Evolutionary conservation across 192 early-diverging fungal species (phyloP).

Genomic region (Linnemannia exigua): DNA sequence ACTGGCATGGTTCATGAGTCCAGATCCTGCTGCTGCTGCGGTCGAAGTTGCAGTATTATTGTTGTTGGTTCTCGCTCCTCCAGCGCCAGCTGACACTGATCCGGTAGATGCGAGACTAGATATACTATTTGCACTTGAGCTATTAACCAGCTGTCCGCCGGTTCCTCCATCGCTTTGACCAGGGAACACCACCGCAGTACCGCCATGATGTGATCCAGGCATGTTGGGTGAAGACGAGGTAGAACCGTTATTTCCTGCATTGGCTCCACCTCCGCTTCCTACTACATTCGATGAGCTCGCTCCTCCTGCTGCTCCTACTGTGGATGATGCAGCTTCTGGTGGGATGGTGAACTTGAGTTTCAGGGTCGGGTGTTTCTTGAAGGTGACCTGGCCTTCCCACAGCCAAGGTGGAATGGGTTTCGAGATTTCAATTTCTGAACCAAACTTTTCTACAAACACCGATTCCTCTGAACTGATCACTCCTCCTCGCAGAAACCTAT

Average conservation of each 20-base stretch:
- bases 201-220: constrained; percentile 5
- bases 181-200: constrained; percentile 11
- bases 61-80: not conserved
- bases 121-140: not conserved
- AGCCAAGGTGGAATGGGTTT: constrained; percentile 74
- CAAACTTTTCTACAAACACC: constrained; percentile 86
- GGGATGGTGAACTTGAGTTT: constrained; percentile 71
- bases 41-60: not conserved
- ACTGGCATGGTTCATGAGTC: constrained; percentile 21
- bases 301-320: constrained; percentile 11
- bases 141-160: not conserved
- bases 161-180: constrained; percentile 21
- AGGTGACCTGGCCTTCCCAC: constrained; percentile 73
- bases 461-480: constrained; percentile 77
- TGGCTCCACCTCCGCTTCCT: constrained; percentile 27
- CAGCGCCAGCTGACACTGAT: not conserved
- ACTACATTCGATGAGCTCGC: constrained; percentile 31
- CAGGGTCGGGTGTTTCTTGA: constrained; percentile 78
- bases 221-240: constrained; percentile 32
- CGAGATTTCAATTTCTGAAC: constrained; percentile 75
- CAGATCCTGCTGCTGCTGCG: not conserved
- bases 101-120: not conserved
- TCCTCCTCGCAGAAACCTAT: constrained; percentile 65
- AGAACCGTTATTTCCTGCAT: constrained; percentile 17
- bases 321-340: constrained; percentile 15